Evolutionary conservation across 2,329 filamentous ascomycete species (phyloP), one percentile per base, ranked within the genome.

Genomic region (Rhexocercosporidium sp.): DNA sequence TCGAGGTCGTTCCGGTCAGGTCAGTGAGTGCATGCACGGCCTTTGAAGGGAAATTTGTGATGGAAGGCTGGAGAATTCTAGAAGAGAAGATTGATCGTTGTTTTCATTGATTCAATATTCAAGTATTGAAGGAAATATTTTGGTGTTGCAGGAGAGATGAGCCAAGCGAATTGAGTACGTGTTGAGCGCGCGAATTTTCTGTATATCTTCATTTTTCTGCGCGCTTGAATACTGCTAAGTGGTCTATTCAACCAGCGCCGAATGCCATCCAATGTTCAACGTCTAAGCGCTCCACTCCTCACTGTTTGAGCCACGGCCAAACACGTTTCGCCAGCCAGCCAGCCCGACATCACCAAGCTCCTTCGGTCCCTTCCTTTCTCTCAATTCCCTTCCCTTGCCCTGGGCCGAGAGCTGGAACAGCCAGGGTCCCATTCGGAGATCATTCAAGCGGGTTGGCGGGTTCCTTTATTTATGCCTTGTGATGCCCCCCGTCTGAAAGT

Each of bases 391-490:
- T 31, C 9, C 29, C 29, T 31, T 31, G 29, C 47, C 62, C 64
- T 68, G 60, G 51, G 22, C 49, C 59, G 49, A 57, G 39, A 54
- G 44, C 44, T 46, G 59, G 65, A 67, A 47, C 53, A 44, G 59
- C 65, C n/a, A 31, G 47, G 64, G 44, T 47, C 34, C 37, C 59
- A 53, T 44, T 51, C 37, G 71, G 49, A 65, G 72, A 72, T 73
- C 70, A 66, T 67, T 66, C 67, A 70, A 56, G 67, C 59, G 60
- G 29, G 14, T 25, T 61, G 46, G 46, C 46, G 53, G 60, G 56
- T 65, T 66, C 68, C 20, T 68, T n/a, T 74, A 74, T 72, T 74
- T 73, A 74, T 73, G 70, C 70, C 61, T 66, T 68, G 59, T 61
- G 49, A 11, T 60, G 60, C 27, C 66, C 66, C 70, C 69, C 63